Evolutionary conservation across 371 early-diverging fungal species (phyloP).

Genomic region (Syncephalastrum monosporum): DNA sequence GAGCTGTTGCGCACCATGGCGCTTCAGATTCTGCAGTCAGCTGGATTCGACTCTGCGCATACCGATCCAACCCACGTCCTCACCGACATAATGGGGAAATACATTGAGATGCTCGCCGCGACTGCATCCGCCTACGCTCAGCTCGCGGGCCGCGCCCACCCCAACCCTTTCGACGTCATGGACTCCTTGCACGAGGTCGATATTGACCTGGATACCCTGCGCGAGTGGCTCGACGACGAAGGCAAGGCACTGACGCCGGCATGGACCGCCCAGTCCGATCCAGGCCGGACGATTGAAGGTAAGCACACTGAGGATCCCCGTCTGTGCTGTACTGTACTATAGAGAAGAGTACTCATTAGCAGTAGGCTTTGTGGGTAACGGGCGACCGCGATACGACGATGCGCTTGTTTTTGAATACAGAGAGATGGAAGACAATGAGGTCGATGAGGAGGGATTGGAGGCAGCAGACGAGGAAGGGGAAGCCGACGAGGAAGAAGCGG

Average conservation of each 20-base stretch:
- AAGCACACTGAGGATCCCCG: neutral
- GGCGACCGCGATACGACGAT: conserved; percentile 12
- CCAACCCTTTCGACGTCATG: conserved; percentile 34
- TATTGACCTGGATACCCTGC: conserved; percentile 24
- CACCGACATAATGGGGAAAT: conserved; percentile 45
- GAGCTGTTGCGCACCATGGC: conserved; percentile 42
- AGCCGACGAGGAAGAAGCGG: conserved; percentile 7
- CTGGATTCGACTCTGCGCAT: conserved; percentile 48
- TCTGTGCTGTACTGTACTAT: no score
- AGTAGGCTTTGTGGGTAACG: conserved; percentile 11
- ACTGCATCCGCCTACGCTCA: conserved; percentile 42
- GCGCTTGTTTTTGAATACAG: conserved; percentile 19
- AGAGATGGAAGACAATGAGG: conserved; percentile 8
- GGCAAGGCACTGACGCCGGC: conserved; percentile 39
- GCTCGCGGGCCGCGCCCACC: conserved; percentile 38
- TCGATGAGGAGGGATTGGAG: conserved; percentile 6
- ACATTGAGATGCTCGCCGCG: conserved; percentile 39
- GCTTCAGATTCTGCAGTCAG: conserved; percentile 46
- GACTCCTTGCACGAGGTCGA: conserved; percentile 31
- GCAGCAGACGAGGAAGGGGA: conserved; percentile 17
- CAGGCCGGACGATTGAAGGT: conserved; percentile 45
- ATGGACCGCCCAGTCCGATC: conserved; percentile 51
- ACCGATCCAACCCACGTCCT: conserved; percentile 34
- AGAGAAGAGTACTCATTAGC: neutral
- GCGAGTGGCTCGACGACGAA: conserved; percentile 44